Percentiles rank a stretch among this genome's conserved stretches.
Evolutionary conservation across 2,329 filamentous ascomycete genomes (phyloP).

Genomic region (Neonectria neomacrospora): DNA sequence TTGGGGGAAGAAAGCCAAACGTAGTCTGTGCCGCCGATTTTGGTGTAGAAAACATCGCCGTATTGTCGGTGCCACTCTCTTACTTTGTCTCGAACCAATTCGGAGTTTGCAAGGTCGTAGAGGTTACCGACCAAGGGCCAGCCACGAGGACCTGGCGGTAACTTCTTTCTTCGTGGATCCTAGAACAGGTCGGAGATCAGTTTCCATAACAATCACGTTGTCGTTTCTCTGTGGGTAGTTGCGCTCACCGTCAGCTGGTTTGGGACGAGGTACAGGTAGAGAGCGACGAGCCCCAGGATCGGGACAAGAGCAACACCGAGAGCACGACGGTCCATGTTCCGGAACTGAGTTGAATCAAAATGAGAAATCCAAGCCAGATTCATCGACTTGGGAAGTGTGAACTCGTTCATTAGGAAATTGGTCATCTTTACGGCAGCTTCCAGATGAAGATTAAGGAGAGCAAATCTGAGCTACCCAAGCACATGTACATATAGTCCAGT

Average conservation of each 20-base stretch:
- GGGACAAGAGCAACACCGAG: neutral
- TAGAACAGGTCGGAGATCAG: neutral
- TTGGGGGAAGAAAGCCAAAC: conserved; percentile 29
- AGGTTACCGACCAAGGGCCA: conserved; percentile 25
- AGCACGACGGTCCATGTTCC: neutral
- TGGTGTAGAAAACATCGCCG: conserved; percentile 30
- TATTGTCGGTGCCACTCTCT: conserved; percentile 25
- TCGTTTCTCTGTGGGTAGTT: neutral
- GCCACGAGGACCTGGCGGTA: conserved; percentile 23
- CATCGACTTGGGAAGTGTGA: neutral
- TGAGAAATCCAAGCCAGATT: neutral
- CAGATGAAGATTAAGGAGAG: neutral
- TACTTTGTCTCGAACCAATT: conserved; percentile 14
- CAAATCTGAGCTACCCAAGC: neutral
- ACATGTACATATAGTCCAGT: neutral
- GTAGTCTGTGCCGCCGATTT: conserved; percentile 30
- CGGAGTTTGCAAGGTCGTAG: conserved; percentile 18
- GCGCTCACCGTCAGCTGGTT: conserved; percentile 8
- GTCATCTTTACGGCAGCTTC: neutral
- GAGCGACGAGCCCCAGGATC: neutral
- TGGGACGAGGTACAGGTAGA: conserved; percentile 15
- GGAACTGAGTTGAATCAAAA: neutral
- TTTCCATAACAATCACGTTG: neutral
- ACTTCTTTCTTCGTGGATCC: conserved; percentile 19
- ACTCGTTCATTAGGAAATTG: neutral